A percentile compares a stretch with the other conserved stretches of the same genome.
These are phyloP conservation scores for Penicillium crustosum DNA, from an alignment of 2,329 filamentous ascomycete species.

Conservation along the genomic window DNA sequence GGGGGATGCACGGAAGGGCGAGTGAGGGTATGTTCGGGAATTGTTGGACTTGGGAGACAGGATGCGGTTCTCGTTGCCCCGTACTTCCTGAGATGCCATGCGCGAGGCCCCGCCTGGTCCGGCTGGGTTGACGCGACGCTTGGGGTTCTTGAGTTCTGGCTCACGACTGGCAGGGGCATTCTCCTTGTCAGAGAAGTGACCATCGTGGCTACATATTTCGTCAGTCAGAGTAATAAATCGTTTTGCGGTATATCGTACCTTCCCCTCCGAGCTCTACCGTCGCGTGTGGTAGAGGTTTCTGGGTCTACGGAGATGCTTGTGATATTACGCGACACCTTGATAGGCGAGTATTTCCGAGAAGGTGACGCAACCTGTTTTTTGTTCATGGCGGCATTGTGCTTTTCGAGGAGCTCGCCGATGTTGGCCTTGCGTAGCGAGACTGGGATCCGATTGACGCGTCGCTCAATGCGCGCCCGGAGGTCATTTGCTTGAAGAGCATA, in stretches of 20 bases:
- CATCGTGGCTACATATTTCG: conserved; percentile 56
- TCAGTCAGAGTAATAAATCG: conserved; percentile 1
- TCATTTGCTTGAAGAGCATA: conserved; percentile 86
- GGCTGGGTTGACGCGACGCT: conserved; percentile 60
- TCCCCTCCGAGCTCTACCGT: conserved; percentile 32
- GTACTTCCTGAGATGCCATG: conserved; percentile 45
- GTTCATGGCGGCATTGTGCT: conserved; percentile 39
- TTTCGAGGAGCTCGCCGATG: conserved; percentile 74
- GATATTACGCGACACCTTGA: conserved; percentile 32
- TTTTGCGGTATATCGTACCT: conserved; percentile 30
- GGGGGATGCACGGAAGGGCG: conserved; percentile 49
- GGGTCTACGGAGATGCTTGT: conserved; percentile 34
- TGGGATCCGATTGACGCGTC: conserved; percentile 90
- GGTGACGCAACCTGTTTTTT: conserved; percentile 32
- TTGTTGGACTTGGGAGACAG: conserved; percentile 83
- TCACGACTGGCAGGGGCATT: conserved; percentile 53
- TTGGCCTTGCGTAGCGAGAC: conserved; percentile 72
- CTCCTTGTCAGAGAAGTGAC: conserved; percentile 70
- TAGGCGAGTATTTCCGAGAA: conserved; percentile 32
- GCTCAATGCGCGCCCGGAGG: conserved; percentile 80
- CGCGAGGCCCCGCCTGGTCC: conserved; percentile 40
- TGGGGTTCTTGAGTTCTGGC: conserved; percentile 61
- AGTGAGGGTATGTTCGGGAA: conserved; percentile 65
- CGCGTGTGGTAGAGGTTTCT: conserved; percentile 29
- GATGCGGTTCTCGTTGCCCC: conserved; percentile 57